Base-by-base conservation (phyloP, 2,329 filamentous ascomycete species). In the Monilinia laxa region DNA sequence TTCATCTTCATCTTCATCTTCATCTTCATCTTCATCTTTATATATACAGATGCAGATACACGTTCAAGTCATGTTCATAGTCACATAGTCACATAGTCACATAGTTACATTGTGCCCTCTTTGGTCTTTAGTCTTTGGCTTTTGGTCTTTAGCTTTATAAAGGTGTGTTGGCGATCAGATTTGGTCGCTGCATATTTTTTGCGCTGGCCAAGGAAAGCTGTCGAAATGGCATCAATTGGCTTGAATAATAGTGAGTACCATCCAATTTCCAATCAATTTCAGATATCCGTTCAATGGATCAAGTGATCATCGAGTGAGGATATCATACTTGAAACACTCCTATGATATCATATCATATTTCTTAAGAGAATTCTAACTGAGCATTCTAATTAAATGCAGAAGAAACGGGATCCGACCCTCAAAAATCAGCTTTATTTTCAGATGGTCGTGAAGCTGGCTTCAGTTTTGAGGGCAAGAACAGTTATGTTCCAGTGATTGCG, bases 401-500 rank as follows among this genome's bases (percentile, higher is more conserved):
- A 23, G 55, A 60, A 65, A 28, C n/a, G 40, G 54, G 45, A 40
- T 52, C 47, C 40, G 59, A 47, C 3, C 63, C 47, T 59, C 45
- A 25, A 58, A n/a, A 16, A 9, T 52, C 58, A 35, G 28, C 35
- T 4, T 59, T 35, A 18, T 28, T 52, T 16, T 52, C 55, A n/a
- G 31, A 35, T 3, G 54, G 74, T 54, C 62, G 68, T 20, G 74
- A 75, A 59, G 42, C 66, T 2, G 73, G 67, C 10, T 59, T 69
- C 42, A 74, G 74, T 42, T 67, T 67, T 45, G 69, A 71, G 35
- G 38, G 52, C 6, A 71, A 70, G 35, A 72, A 72, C 56, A 68
- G 64, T 64, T 73, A 75, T 55, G 70, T 73, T 40, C 73, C 72
- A 20, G 71, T 71, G 49, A n/a, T 71, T 38, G 40, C 68, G 11